Base-by-base conservation (phyloP, 2,329 filamentous ascomycete genomes). In the Eutypa lata region DNA sequence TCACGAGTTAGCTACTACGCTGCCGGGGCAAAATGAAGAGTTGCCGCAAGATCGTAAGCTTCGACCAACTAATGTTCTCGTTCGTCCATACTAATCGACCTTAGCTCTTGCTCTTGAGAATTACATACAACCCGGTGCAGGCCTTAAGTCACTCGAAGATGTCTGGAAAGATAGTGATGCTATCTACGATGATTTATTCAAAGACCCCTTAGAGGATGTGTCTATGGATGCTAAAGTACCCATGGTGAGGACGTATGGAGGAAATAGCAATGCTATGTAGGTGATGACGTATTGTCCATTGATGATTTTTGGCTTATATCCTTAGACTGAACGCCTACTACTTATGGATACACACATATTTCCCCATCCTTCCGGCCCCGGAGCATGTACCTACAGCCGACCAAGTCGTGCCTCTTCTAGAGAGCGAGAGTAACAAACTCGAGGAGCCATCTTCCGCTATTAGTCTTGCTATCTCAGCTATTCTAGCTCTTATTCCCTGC, bases 341-440 rank as follows among this genome's bases (percentile, higher is more conserved):
- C 55, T 70, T 76, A 51, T 80, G 74, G 69, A 76, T 80, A 51
- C 77, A 80, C 54, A 72, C 75, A 1, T 80, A 72, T 53, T 74
- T 80, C 18, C 77, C 77, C 3, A 76, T 80, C 35, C 61, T 80
- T 2, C 77, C 77, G 13, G 67, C 77, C 2, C 75, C 76, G 6
- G 64, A 65, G 19, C 54, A 55, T 26, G 54, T 61, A 26, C 64
- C 71, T 13, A 56, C 66, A 31, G 54, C 58, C 10, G 73, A 70
- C 53, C 65, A 71, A 49, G 63, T 69, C 5, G 54, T 67, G 1
- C 60, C 68, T 4, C 57, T 71, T 6, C 57, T 69, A 13, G 72
- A 76, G 52, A 69, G 64, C 47, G 63, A 73, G 49, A 67, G 66
- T 6, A 67, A 69, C 14, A 62, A 63, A 37, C 67, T 69, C 37